Percentiles rank a stretch among this genome's conserved stretches.
phyloP scores from a whole-genome alignment of 495 filamentous ascomycete genomes.

The Penicillium lividum region DNA sequence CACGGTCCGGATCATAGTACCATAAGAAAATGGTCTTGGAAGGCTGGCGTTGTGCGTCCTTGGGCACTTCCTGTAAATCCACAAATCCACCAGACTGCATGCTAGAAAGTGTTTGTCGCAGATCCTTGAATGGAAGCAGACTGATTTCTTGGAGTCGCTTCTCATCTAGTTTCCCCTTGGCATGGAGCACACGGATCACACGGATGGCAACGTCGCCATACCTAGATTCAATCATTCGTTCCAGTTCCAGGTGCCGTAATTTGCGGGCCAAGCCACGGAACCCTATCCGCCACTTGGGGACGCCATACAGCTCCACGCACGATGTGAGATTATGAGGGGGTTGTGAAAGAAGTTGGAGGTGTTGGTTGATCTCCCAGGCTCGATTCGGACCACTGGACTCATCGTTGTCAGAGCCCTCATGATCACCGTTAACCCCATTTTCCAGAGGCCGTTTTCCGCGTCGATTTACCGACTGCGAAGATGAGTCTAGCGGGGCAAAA shows the following conservation, averaged over 20 bases:
- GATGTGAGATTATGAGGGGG: constrained; percentile 64
- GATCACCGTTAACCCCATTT: constrained; percentile 42
- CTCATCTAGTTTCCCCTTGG: constrained; percentile 89
- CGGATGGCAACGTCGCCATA: constrained; percentile 76
- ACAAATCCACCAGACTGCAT: constrained; percentile 83
- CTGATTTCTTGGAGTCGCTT: constrained; percentile 73
- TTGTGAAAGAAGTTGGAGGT: constrained; percentile 73
- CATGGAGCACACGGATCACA: constrained; percentile 75
- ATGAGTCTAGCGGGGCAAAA: constrained; percentile 36
- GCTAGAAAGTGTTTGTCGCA: constrained; percentile 75
- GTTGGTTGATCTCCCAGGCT: constrained; percentile 64
- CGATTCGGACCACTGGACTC: constrained; percentile 21
- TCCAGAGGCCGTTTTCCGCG: constrained; percentile 41
- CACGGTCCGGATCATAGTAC: constrained; percentile 79
- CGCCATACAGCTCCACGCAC: constrained; percentile 49
- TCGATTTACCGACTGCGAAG: constrained; percentile 23
- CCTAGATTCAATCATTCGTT: constrained; percentile 70
- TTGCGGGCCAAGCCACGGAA: constrained; percentile 67
- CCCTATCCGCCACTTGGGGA: constrained; percentile 77
- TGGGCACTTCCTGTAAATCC: constrained; percentile 89
- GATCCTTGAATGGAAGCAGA: constrained; percentile 74
- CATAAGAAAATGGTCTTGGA: constrained; percentile 83
- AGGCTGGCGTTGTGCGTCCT: constrained; percentile 74
- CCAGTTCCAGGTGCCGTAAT: constrained; percentile 72
- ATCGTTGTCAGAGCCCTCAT: constrained; percentile 10